These are phyloP conservation scores for Verruconis gallopava DNA, from an alignment of 2,329 filamentous ascomycete genomes.

Conservation along the genomic window DNA sequence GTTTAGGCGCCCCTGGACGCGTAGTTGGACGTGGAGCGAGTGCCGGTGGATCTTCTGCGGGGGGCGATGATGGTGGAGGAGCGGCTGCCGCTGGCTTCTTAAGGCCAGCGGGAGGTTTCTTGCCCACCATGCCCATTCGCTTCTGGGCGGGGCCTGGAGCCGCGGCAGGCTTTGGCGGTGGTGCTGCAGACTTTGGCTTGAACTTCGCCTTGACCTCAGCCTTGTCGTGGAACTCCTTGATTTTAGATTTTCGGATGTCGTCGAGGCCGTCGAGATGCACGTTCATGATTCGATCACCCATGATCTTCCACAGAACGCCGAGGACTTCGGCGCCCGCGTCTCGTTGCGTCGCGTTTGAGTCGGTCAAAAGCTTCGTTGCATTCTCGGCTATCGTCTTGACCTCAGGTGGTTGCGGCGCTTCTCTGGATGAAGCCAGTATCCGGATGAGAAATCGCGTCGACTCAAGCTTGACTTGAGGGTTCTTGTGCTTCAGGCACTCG, in stretches of 20 bases:
- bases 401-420: slow-evolving; percentile 74
- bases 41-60: slow-evolving; percentile 34
- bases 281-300: slow-evolving; percentile 92
- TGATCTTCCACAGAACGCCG: slow-evolving; percentile 95
- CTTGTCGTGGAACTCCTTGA: slow-evolving; percentile 79
- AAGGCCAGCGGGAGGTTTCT: slow-evolving; percentile 37
- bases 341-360: slow-evolving; percentile 74
- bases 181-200: slow-evolving; percentile 66
- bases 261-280: slow-evolving; percentile 84
- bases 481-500: slow-evolving; percentile 81
- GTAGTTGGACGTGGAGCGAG: slow-evolving; percentile 47
- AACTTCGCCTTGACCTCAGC: slow-evolving; percentile 81
- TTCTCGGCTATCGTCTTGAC: slow-evolving; percentile 76
- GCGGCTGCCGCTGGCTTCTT: slow-evolving; percentile 40
- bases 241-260: slow-evolving; percentile 88
- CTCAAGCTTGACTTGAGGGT: slow-evolving; percentile 93
- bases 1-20: slow-evolving; percentile 29
- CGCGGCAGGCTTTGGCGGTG: slow-evolving; percentile 37
- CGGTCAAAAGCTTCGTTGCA: slow-evolving; percentile 77
- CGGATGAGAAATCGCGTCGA: slow-evolving; percentile 88
- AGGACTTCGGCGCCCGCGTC: slow-evolving; percentile 84
- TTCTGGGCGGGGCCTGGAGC: slow-evolving; percentile 39
- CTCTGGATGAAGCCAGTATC: slow-evolving; percentile 68
- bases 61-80: slow-evolving; percentile 22
- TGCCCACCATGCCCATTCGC: slow-evolving; percentile 21